Conservation (phyloP, 2,329 filamentous ascomycete species). For the Cercospora nicotianae region DNA sequence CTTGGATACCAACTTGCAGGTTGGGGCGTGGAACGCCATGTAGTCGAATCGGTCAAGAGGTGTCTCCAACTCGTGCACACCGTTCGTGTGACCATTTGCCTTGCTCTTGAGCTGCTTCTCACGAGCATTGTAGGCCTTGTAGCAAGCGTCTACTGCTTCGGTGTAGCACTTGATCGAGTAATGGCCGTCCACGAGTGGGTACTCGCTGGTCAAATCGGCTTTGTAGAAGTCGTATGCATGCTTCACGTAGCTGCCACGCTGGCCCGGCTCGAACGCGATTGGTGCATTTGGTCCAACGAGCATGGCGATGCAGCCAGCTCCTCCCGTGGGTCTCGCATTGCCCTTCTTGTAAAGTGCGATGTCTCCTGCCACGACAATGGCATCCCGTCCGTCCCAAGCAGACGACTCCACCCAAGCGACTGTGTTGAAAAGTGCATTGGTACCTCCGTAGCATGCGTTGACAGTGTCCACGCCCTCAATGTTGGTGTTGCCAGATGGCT, state of each 20-base stretch:
- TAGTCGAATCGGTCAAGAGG: conserved; percentile 56
- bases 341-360: conserved; percentile 58
- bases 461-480: conserved; percentile 56
- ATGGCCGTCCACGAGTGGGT: conserved; percentile 55
- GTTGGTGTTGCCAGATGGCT: conserved; percentile 54
- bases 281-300: conserved; percentile 54
- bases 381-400: conserved; percentile 54
- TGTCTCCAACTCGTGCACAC: conserved; percentile 45
- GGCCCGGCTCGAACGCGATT: conserved; percentile 52
- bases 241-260: conserved; percentile 53
- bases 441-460: conserved; percentile 57
- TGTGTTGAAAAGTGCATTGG: conserved; percentile 56
- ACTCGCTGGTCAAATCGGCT: conserved; percentile 55
- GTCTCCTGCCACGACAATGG: conserved; percentile 54
- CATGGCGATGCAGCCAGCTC: conserved; percentile 56
- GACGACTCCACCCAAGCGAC: conserved; percentile 57
- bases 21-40: conserved; percentile 57
- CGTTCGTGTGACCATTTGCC: conserved; percentile 43
- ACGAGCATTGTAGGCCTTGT: conserved; percentile 55
- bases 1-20: conserved; percentile 57
- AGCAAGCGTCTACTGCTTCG: conserved; percentile 54
- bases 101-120: conserved; percentile 49
- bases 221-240: conserved; percentile 59
- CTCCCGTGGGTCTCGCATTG: conserved; percentile 54
- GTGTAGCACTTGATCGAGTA: conserved; percentile 56